Evolutionary conservation across 305 asterid genomes (phyloP), one percentile per base, ranked within the genome.

Genomic region (Fraxinus baroniana): DNA sequence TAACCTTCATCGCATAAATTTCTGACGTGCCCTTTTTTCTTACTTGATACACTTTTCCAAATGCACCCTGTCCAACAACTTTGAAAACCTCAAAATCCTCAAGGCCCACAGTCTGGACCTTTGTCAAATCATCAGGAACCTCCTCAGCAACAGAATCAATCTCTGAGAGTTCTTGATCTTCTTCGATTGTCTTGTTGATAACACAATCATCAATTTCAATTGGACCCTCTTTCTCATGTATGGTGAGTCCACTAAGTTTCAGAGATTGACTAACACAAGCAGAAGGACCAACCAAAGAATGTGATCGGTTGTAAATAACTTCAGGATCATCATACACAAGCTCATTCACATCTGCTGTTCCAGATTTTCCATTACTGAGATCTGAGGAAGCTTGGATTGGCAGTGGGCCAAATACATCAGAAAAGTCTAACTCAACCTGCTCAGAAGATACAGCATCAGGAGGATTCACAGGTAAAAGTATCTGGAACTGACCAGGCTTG

Each of bases 1-100:
- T 88, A 68, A 90, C 93, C 87, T 90, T 90, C 93, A 90, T 90
- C n/a, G 93, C 93, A 78, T 77, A 90, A 66, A 90, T 88, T 78
- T 88, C 90, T 20, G 80, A 76, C 7, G 93, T 79, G 5, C 89
- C 88, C 78, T 15, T 90, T 83, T 87, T 84, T 71, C 83, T 86
- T 49, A 90, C 93, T 82, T 90, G 93, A 80, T 79, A 90, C 36
- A 90, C 93, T 83, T 89, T 90, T 36, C 89, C 93, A 78, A 90
- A 90, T 3, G 93, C 92, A 79, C 93, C 93, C 78, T 87, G 92
- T 39, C 93, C 92, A 77, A 90, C 93, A 82, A 89, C 86, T 83
- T 87, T 90, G 86, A 90, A 80, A 41, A 90, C 82, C 78, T 89
- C 91, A 86, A 87, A 88, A 83, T 90, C 93, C 82, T 88, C 91